Evolutionary conservation across 129 eudicot species (phyloP).

Genomic region (Deinandra increscens): DNA sequence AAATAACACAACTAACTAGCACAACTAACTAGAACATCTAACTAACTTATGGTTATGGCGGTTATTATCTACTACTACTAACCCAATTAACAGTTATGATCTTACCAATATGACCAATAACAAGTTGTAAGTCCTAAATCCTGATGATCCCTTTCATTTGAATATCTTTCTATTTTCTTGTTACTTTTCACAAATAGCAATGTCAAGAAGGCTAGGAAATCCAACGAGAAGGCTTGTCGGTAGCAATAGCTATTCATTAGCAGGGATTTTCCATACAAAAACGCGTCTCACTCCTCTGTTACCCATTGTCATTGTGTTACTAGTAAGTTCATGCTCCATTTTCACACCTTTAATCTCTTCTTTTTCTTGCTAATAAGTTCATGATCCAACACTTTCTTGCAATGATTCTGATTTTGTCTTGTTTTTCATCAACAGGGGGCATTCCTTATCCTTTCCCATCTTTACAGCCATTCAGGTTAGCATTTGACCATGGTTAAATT

Average conservation of each 20-base stretch:
- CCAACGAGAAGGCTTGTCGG: conserved; percentile 44
- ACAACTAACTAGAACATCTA: too few species aligned
- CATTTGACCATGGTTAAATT: not conserved
- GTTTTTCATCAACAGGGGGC: conserved; percentile 5
- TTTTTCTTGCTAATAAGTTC: not conserved
- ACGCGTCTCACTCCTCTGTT: conserved; percentile 44
- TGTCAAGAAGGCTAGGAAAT: conserved; percentile 67
- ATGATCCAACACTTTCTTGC: not conserved
- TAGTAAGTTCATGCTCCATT: conserved; percentile 36
- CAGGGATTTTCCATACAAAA: conserved; percentile 38
- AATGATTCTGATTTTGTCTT: conserved; percentile 7
- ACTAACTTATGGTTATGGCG: too few species aligned
- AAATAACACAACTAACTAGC: too few species aligned
- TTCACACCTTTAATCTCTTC: not conserved
- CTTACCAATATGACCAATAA: too few species aligned
- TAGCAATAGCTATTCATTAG: conserved; percentile 35
- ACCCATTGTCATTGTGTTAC: conserved; percentile 44
- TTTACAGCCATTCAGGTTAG: conserved; percentile 5
- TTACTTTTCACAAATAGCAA: conserved; percentile 22
- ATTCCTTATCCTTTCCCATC: conserved; percentile 17
- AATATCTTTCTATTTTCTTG: not conserved
- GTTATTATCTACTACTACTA: too few species aligned
- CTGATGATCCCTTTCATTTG: not conserved
- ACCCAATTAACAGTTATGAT: too few species aligned
- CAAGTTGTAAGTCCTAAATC: not conserved